phyloP scores from a whole-genome alignment of 208 protist species.

The Herpetomonas tarakana region DNA sequence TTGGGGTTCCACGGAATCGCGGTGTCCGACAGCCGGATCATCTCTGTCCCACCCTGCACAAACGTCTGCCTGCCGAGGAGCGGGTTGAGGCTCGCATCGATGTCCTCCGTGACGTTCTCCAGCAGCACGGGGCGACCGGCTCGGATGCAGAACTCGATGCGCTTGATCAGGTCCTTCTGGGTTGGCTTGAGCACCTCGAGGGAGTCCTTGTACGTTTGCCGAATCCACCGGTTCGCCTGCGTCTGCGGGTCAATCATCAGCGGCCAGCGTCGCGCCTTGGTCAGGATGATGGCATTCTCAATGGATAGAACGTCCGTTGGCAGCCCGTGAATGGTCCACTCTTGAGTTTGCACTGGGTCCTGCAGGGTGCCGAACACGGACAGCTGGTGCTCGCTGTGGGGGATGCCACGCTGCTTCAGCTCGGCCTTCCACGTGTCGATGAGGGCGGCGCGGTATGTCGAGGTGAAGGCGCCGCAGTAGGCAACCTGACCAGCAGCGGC shows the following conservation, averaged over 20 bases:
- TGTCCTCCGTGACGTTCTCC: conserved; percentile 94
- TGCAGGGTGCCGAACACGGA: conserved; percentile 92
- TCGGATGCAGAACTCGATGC: conserved; percentile 94
- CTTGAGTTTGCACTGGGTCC: conserved; percentile 94
- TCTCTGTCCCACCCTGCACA: conserved; percentile 88
- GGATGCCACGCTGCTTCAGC: conserved; percentile 67
- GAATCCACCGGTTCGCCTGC: conserved; percentile 98
- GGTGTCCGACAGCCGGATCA: conserved; percentile 97
- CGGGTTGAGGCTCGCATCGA: conserved; percentile 96
- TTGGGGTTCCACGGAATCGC: conserved; percentile 95
- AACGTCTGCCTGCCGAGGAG: conserved; percentile 95
- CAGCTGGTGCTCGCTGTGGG: conserved; percentile 79
- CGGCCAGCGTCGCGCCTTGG: conserved; percentile 94
- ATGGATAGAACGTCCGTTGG: conserved; percentile 95
- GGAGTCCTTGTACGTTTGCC: conserved; percentile 93
- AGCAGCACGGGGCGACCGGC: conserved; percentile 94
- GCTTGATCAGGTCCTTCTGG: conserved; percentile 95
- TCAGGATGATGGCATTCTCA: conserved; percentile 97
- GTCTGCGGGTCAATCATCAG: conserved; percentile 99
- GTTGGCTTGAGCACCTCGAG: conserved; percentile 96
- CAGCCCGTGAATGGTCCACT: conserved; percentile 95
- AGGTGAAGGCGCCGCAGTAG: conserved; percentile 97
- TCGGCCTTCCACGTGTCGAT: conserved; percentile 81
- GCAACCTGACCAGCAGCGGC: conserved; percentile 94
- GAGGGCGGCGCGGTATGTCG: conserved; percentile 87